phyloP scores from a whole-genome alignment of 139 green algal species.

The Penium margaritaceum region DNA sequence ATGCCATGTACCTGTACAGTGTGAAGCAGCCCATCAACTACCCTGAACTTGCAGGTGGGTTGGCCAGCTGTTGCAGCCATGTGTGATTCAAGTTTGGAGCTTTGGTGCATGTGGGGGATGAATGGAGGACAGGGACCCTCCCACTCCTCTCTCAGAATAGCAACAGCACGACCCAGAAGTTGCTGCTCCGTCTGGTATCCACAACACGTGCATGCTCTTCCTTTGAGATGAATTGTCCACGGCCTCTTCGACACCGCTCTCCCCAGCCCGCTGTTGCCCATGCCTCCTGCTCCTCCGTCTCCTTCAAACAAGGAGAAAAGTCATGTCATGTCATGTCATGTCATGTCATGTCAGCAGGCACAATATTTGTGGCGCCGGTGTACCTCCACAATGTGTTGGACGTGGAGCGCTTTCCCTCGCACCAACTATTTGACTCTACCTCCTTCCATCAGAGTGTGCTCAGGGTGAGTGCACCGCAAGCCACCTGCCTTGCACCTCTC shows the following conservation, averaged over 20 bases:
- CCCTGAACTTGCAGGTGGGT: conserved; percentile 17
- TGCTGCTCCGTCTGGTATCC: too few relatives aligned
- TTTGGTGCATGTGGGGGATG: neutral
- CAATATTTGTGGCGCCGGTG: conserved; percentile 31
- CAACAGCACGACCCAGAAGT: too few relatives aligned
- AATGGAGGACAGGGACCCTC: neutral
- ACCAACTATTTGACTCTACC: conserved; percentile 22
- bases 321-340: too few relatives aligned
- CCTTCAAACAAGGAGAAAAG: too few relatives aligned
- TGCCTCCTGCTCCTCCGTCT: too few relatives aligned
- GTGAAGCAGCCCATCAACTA: conserved; percentile 11
- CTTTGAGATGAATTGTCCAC: neutral
- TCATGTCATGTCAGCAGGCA: too few relatives aligned
- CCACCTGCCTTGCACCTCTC: too few relatives aligned
- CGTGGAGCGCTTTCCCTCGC: neutral
- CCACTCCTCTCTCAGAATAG: too few relatives aligned
- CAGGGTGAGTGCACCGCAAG: neutral
- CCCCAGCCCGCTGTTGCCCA: too few relatives aligned
- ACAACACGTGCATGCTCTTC: too few relatives aligned
- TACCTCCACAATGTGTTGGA: conserved; percentile 39
- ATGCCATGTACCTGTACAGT: conserved; percentile 5
- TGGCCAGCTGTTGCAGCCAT: neutral
- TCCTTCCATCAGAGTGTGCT: conserved; percentile 24
- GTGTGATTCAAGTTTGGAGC: neutral
- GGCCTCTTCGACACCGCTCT: too few relatives aligned